Base-by-base conservation (phyloP, 1,139 yeast genomes). In the Zygosaccharomyces sapae region DNA sequence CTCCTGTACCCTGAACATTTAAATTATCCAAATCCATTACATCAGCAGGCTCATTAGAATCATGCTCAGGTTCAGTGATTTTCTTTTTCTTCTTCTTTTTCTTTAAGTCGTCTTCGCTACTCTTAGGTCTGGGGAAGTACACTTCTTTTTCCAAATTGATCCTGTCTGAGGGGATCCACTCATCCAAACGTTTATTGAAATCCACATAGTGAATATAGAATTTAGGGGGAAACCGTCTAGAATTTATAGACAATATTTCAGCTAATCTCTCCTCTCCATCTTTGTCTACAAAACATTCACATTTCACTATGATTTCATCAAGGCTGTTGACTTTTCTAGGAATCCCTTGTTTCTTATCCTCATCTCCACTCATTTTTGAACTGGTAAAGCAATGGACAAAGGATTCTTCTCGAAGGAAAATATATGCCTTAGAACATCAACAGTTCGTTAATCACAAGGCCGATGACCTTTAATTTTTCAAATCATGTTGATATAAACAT, bases 181-280 rank as follows among this genome's bases (percentile, higher is more conserved):
- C 98, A 70, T 92, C 99, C 58, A 92, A 75, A 64, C 92, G 83
- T 65, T 92, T 92, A 70, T 92, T 92, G 72, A 84, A 92, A 58
- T 90, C 96, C 49, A 82, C 88, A 68, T 89, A 92, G 68, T 92
- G 99, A 22, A 92, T 97, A 66, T 94, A 92, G 66, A 83, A 90
- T 52, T 80, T 87, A 33, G 81, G 79, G 49, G 84, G 79, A 5
- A 92, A 88, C 64, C 88, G 85, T 59, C 87, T 80, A 42, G 76
- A 68, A 55, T 86, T 90, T 44, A 80, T 77, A 34, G 92, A 89
- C 43, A 94, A 72, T 37, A 92, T 80, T 63, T 92, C 98, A 0
- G 97, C 97, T 38, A 82, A 66, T 50, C 97, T 73, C 52, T 75
- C 76, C 53, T 84, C 89, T 24, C 81, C 87, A 60, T 89, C 96